A percentile compares a stretch with the other conserved stretches of the same genome.
These are phyloP conservation scores for Sechiopsis laciniata DNA, from an alignment of 306 rosid genomes.

Conservation along the genomic window DNA sequence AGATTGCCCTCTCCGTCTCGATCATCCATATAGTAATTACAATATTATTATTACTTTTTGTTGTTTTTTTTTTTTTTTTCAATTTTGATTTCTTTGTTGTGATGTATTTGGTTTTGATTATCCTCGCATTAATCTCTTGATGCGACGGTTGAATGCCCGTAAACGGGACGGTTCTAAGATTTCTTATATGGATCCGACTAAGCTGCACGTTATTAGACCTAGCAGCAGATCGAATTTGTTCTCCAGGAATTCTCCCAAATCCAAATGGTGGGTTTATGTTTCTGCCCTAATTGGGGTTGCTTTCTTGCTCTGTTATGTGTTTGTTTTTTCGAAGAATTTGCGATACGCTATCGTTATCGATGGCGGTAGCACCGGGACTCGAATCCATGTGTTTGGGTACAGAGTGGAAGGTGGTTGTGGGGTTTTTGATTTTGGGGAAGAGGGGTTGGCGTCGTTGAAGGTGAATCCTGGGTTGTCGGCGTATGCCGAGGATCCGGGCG, in stretches of 20 bases:
- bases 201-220: slow-evolving; percentile 52
- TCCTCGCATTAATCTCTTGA: slow-evolving; percentile 29
- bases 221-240: slow-evolving; percentile 52
- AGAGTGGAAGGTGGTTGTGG: slow-evolving; percentile 23
- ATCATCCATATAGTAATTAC: neutral
- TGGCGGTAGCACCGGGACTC: slow-evolving; percentile 85
- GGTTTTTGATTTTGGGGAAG: slow-evolving; percentile 45
- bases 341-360: slow-evolving; percentile 60
- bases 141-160: slow-evolving; percentile 81
- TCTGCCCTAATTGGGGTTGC: slow-evolving; percentile 31
- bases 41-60: neutral
- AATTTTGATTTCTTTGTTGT: slow-evolving; percentile 1
- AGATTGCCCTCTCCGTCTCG: slow-evolving; percentile 24
- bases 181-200: slow-evolving; percentile 53
- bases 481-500: slow-evolving; percentile 45
- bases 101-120: slow-evolving; percentile 5
- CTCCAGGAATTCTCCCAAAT: slow-evolving; percentile 35
- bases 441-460: slow-evolving; percentile 52
- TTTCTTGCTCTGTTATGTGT: slow-evolving; percentile 30
- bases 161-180: slow-evolving; percentile 33
- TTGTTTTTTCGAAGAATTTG: slow-evolving; percentile 19
- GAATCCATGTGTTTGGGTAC: slow-evolving; percentile 66
- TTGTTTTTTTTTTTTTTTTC: no score
- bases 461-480: slow-evolving; percentile 80
- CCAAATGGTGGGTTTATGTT: slow-evolving; percentile 21